Evolutionary conservation across 495 filamentous ascomycete species (phyloP).

Genomic region (Chlorociboria aeruginascens): DNA sequence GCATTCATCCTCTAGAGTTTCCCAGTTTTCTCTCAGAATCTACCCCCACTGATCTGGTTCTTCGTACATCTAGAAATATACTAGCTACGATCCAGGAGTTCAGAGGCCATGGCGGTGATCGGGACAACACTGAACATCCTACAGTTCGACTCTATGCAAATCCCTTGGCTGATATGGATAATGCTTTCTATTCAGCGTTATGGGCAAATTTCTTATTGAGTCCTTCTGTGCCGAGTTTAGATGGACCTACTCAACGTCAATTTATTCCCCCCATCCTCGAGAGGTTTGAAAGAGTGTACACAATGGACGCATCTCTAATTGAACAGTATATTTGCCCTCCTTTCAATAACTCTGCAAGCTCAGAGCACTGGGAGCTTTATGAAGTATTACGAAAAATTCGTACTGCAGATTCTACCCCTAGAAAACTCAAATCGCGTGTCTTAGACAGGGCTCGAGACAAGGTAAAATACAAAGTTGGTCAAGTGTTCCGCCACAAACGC

Average conservation of each 20-base stretch:
- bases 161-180: constrained; percentile 42
- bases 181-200: constrained; percentile 61
- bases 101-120: constrained; percentile 16
- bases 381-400: constrained; percentile 46
- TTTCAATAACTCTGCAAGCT: constrained; percentile 12
- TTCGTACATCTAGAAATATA: constrained; percentile 74
- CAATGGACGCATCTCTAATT: constrained; percentile 22
- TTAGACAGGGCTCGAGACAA: constrained; percentile 24
- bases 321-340: constrained; percentile 21
- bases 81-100: constrained; percentile 33
- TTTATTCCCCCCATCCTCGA: constrained; percentile 57
- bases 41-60: constrained; percentile 49
- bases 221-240: constrained; percentile 17
- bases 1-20: constrained; percentile 40
- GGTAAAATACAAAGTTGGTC: constrained; percentile 66
- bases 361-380: constrained; percentile 21
- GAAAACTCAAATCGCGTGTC: constrained; percentile 37
- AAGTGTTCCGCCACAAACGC: constrained; percentile 71
- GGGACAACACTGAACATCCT: constrained; percentile 12
- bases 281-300: constrained; percentile 32
- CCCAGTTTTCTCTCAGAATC: constrained; percentile 47
- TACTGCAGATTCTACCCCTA: constrained; percentile 47
- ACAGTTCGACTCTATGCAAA: constrained; percentile 17
- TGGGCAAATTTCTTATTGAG: constrained; percentile 64
- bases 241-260: constrained; percentile 36